Percentiles rank a stretch among this genome's conserved stretches.
phyloP scores from a whole-genome alignment of 2,329 filamentous ascomycete genomes.

The Aspergillus japonicus region DNA sequence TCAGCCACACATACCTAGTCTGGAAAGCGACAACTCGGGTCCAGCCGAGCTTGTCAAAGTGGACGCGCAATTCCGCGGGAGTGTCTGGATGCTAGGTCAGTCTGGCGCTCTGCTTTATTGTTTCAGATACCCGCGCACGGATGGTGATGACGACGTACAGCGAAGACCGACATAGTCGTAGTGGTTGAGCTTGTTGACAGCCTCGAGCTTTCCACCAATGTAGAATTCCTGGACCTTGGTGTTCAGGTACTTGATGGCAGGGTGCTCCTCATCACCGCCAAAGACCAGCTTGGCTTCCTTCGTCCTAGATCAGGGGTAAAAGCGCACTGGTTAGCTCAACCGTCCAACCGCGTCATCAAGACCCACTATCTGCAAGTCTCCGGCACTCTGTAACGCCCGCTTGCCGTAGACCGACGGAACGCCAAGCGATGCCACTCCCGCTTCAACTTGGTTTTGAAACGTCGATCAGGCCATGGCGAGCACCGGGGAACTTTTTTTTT shows the following conservation, averaged over 20 bases:
- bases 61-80: constrained; percentile 86
- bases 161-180: constrained; percentile 98
- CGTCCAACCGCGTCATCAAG: constrained; percentile 28
- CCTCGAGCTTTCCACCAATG: constrained; percentile 92
- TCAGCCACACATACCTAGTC: constrained; percentile 55
- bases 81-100: constrained; percentile 60
- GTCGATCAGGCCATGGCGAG: constrained; percentile 4
- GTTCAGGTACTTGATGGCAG: constrained; percentile 87
- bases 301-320: constrained; percentile 52
- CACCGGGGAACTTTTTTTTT: neutral
- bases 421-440: neutral
- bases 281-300: constrained; percentile 94
- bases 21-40: constrained; percentile 97
- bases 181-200: constrained; percentile 91
- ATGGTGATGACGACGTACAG: constrained; percentile 58
- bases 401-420: neutral
- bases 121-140: neutral
- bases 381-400: neutral
- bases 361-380: constrained; percentile 19
- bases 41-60: constrained; percentile 99
- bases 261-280: constrained; percentile 86
- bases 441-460: neutral
- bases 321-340: constrained; percentile 17
- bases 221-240: constrained; percentile 81
- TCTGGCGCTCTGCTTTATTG: neutral